phyloP scores from a whole-genome alignment of 2,329 filamentous ascomycete genomes.

The Ramularia endophylla region DNA sequence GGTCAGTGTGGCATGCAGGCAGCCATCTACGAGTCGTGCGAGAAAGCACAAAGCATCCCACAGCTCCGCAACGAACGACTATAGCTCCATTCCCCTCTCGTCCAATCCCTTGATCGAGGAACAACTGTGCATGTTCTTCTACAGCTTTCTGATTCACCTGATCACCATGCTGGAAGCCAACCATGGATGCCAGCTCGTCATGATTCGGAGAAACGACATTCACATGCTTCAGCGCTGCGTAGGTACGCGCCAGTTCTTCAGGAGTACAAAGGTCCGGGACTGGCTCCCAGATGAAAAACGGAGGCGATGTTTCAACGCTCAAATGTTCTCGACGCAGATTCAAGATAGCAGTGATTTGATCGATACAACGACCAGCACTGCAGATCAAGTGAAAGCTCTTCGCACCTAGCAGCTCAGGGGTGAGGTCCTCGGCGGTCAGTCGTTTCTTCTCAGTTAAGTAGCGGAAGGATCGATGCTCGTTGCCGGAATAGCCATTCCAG shows the following conservation, averaged over 20 bases:
- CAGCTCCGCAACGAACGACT: conserved; percentile 64
- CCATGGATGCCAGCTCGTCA: conserved; percentile 78
- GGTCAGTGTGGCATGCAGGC: conserved; percentile 62
- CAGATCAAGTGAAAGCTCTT: conserved; percentile 86
- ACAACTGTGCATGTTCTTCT: conserved; percentile 32
- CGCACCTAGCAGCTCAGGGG: conserved; percentile 59
- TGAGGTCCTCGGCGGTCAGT: conserved; percentile 67
- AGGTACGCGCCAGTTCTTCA: conserved; percentile 50
- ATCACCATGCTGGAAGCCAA: conserved; percentile 46
- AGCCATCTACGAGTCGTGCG: conserved; percentile 53
- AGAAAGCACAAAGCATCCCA: conserved; percentile 56
- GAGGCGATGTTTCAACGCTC: conserved; percentile 24
- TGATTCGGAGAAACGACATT: conserved; percentile 75
- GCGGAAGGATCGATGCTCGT: conserved; percentile 55
- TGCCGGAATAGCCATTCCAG: conserved; percentile 82
- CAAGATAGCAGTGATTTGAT: conserved; percentile 67
- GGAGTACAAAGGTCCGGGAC: conserved; percentile 82
- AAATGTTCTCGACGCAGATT: conserved; percentile 38
- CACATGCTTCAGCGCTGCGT: conserved; percentile 48
- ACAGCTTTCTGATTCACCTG: conserved; percentile 35
- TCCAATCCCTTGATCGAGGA: conserved; percentile 29
- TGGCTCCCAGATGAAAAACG: conserved; percentile 90
- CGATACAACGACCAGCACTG: conserved; percentile 67
- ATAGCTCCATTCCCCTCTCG: conserved; percentile 44
- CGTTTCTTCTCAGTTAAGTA: conserved; percentile 84